A percentile compares a stretch with the other conserved stretches of the same genome.
phyloP scores from a whole-genome alignment of 2,329 filamentous ascomycete genomes.

The Fusarium pseudoanthophilum region DNA sequence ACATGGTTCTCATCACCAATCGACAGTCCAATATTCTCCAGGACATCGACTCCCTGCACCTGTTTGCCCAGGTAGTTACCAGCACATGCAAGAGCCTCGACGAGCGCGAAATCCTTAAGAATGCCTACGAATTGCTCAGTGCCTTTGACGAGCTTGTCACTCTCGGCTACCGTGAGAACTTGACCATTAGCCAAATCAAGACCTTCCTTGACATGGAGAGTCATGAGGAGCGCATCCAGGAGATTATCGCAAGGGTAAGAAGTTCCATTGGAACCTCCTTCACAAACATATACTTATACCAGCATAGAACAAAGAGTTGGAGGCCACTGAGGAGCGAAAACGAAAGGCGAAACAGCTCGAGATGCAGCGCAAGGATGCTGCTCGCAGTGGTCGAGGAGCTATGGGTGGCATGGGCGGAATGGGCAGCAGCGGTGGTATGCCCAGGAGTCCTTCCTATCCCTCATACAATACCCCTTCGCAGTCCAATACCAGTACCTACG shows the following conservation, averaged over 20 bases:
- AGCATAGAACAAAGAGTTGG: constrained; percentile 92
- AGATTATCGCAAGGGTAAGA: constrained; percentile 89
- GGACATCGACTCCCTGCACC: constrained; percentile 97
- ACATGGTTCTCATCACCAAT: constrained; percentile 99
- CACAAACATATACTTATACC: constrained; percentile 36
- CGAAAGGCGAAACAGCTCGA: constrained; percentile 98
- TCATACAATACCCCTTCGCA: constrained; percentile 86
- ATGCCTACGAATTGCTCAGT: constrained; percentile 95
- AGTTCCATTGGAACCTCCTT: not conserved
- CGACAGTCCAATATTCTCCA: constrained; percentile 99
- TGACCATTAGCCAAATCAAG: constrained; percentile 97
- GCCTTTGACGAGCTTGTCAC: constrained; percentile 98
- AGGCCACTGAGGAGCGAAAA: constrained; percentile 98
- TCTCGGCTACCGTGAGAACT: constrained; percentile 93
- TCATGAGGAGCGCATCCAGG: constrained; percentile 98
- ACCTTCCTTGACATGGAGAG: constrained; percentile 99
- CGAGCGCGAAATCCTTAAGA: constrained; percentile 92
- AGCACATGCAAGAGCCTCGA: constrained; percentile 97
- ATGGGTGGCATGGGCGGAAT: constrained; percentile 46
- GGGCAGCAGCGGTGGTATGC: constrained; percentile 58
- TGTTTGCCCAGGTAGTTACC: constrained; percentile 96
- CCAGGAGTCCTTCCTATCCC: constrained; percentile 84
- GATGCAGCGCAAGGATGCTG: constrained; percentile 97
- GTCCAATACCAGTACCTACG: constrained; percentile 83
- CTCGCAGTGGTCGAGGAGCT: constrained; percentile 69